Base-by-base conservation (phyloP, 139 green algal genomes). In the Coelastrella sp. region DNA sequence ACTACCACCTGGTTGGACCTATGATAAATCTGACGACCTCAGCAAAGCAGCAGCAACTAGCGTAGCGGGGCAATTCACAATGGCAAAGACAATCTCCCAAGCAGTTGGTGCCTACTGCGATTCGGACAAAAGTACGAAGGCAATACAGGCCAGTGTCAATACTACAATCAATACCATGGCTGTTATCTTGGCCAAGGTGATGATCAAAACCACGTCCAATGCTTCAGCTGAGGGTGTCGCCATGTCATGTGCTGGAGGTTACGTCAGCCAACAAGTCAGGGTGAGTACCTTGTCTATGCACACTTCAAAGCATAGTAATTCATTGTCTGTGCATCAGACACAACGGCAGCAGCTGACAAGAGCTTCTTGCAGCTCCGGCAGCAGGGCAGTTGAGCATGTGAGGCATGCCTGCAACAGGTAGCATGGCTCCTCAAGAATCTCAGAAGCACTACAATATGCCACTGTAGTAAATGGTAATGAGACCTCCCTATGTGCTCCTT, bases 141-240 rank as follows among this genome's bases (percentile, higher is more conserved):
- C 88, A 0, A 72, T 91, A 10, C 57, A 84, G 25, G 81, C 88
- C 4, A 22, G 58, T 0, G 88, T 91, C 7, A 82, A 91, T 59
- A 57, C 81, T 17, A 91, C 88, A 14, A 65, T 91, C 19, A 88
- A 70, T 22, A 88, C 88, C 4, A 79, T 91, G 88, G 88, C 88
- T 19, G 81, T 86, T 7, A 91, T 91, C 8, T 56, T 88, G n/a
- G 88, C 80, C 0, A 79, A 91, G 7, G 82, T 91, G 7, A 88
- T 88, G 78, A 59, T 74, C 5, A 91, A 88, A 68, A 88, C 81
- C 3, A 84, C 57, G 49, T 59, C 65, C 11, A 24, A 79, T 70
- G 70, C 49, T 8, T 70, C 25, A 4, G 88, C 88, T 9, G 20
- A 49, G 57, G 88, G 88, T 4, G 68, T 84, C 80, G 68, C 88